These are phyloP conservation scores for Rhizopogon rudus DNA, from an alignment of 768 basidiomycete genomes.

Conservation along the genomic window DNA sequence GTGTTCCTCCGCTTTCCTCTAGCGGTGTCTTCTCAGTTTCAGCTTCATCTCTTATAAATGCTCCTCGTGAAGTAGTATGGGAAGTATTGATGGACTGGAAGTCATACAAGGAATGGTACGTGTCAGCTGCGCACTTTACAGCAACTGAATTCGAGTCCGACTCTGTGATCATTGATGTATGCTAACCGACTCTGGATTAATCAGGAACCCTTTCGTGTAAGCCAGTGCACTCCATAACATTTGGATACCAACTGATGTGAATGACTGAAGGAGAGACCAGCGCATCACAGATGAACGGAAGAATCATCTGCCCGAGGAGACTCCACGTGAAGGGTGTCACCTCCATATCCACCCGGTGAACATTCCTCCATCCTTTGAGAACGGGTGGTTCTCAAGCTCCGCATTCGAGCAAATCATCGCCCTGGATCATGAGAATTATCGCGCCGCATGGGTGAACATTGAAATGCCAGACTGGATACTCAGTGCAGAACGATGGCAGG, in stretches of 20 bases:
- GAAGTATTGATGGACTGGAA: conserved; percentile 53
- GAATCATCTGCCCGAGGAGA: conserved; percentile 37
- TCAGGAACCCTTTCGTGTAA: conserved; percentile 67
- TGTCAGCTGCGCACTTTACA: neutral
- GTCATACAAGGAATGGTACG: conserved; percentile 58
- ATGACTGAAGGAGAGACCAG: conserved; percentile 41
- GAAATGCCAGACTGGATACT: conserved; percentile 44
- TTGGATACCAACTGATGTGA: conserved; percentile 1
- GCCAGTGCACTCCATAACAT: conserved; percentile 12
- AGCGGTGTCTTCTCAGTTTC: conserved; percentile 43
- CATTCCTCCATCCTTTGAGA: conserved; percentile 54
- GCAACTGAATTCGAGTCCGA: neutral
- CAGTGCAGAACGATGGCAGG: conserved; percentile 58
- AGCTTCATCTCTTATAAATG: conserved; percentile 51
- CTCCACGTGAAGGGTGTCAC: conserved; percentile 42
- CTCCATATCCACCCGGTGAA: conserved; percentile 47
- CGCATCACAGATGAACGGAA: conserved; percentile 37
- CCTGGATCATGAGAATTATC: conserved; percentile 49
- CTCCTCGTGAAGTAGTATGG: conserved; percentile 61
- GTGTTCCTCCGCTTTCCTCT: conserved; percentile 35
- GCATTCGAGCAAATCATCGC: conserved; percentile 42
- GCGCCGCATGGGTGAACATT: conserved; percentile 50
- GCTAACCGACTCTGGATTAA: neutral
- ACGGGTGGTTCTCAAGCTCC: conserved; percentile 29
- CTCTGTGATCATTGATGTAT: neutral